Conservation (phyloP, 768 basidiomycete species). For the Suillus tomentosus region DNA sequence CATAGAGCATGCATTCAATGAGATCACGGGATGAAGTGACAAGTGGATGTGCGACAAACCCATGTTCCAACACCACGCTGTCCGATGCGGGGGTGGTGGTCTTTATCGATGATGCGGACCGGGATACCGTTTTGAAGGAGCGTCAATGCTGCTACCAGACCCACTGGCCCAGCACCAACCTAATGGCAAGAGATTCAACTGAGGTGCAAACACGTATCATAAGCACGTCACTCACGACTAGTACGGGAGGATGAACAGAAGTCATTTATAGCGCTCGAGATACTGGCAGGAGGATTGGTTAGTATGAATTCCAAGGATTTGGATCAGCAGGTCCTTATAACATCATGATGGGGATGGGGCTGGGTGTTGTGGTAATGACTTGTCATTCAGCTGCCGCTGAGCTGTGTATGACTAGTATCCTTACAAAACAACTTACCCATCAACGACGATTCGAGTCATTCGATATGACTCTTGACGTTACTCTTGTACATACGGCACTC, state of each 20-base stretch:
- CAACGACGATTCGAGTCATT: too few relatives aligned
- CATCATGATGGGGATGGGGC: background rate
- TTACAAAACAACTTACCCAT: too few relatives aligned
- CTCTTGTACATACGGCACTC: too few relatives aligned
- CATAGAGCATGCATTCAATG: background rate
- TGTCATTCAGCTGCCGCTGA: too few relatives aligned
- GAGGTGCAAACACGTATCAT: too few relatives aligned
- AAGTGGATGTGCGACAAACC: slow-evolving; percentile 23
- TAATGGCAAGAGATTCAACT: background rate
- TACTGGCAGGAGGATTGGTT: background rate
- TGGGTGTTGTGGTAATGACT: background rate
- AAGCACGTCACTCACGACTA: slow-evolving; percentile 1
- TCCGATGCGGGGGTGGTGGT: slow-evolving; percentile 34
- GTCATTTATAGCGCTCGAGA: background rate
- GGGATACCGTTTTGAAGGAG: slow-evolving; percentile 15
- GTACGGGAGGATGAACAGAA: slow-evolving; percentile 2
- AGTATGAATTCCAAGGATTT: background rate
- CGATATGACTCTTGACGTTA: background rate
- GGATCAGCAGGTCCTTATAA: background rate
- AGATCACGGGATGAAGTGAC: background rate
- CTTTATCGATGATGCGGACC: slow-evolving; percentile 17
- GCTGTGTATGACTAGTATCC: too few relatives aligned
- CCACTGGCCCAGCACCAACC: slow-evolving; percentile 13
- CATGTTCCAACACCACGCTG: slow-evolving; percentile 41
- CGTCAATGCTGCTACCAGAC: slow-evolving; percentile 15